Percentiles rank a stretch among this genome's conserved stretches.
phyloP scores from a whole-genome alignment of 1,284 basidiomycete species.

The Tilletiaria anomala region DNA sequence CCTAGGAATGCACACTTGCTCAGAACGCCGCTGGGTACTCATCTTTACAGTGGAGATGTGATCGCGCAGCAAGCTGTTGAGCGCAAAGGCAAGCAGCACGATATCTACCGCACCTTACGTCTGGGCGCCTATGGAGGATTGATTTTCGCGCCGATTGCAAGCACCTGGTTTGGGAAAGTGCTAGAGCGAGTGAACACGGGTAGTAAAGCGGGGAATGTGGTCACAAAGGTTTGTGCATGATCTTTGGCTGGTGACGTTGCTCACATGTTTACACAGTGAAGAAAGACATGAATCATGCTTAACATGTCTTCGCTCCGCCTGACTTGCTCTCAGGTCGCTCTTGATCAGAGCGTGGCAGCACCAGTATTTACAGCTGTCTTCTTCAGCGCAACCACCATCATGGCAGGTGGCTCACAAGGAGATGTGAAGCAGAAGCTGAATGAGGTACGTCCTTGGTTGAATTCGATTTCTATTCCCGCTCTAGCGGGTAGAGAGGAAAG shows the following conservation, averaged over 20 bases:
- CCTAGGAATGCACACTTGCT: slow-evolving; percentile 1
- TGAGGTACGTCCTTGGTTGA: slow-evolving; percentile 1
- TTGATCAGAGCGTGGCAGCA: slow-evolving; percentile 21
- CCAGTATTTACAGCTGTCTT: slow-evolving; percentile 16
- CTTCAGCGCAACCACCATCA: slow-evolving; percentile 17
- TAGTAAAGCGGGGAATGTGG: slow-evolving; percentile 10
- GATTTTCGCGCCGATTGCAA: slow-evolving; percentile 24
- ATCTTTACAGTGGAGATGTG: slow-evolving; percentile 10
- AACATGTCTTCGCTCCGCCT: not conserved
- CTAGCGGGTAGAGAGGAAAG: not conserved
- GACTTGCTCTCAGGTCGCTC: no score
- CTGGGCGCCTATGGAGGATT: slow-evolving; percentile 20
- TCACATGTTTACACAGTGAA: not conserved
- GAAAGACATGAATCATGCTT: not conserved
- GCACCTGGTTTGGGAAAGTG: slow-evolving; percentile 23
- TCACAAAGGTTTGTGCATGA: no score
- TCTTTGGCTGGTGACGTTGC: no score
- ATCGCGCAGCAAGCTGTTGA: slow-evolving; percentile 29
- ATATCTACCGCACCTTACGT: slow-evolving; percentile 12
- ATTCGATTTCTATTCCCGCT: not conserved
- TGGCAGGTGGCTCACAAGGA: slow-evolving; percentile 8
- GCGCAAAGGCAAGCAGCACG: slow-evolving; percentile 12
- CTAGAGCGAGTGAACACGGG: slow-evolving; percentile 16
- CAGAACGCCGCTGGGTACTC: not conserved
- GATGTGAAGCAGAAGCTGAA: slow-evolving; percentile 18